Percentiles rank a stretch among this genome's conserved stretches.
phyloP scores from a whole-genome alignment of 2,329 filamentous ascomycete genomes.

The Ophiostoma sp. region DNA sequence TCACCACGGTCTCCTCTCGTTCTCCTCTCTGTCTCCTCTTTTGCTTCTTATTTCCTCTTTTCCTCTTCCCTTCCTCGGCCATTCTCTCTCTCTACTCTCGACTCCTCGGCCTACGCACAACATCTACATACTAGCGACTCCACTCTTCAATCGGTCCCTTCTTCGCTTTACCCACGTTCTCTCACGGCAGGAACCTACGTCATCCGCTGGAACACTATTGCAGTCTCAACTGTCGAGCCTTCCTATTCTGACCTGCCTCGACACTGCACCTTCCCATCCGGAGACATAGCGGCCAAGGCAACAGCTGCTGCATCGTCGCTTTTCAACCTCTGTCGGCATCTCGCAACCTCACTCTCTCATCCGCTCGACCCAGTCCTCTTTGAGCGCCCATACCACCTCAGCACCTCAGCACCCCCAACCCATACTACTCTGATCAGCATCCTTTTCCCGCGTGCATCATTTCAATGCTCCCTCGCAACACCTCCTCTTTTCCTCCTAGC shows the following conservation, averaged over 20 bases:
- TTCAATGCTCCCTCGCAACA: slow-evolving; percentile 1
- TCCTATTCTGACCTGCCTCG: neutral
- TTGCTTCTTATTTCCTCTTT: neutral
- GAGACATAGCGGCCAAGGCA: neutral
- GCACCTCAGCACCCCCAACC: neutral
- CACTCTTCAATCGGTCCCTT: neutral
- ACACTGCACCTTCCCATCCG: neutral
- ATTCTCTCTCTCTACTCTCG: neutral
- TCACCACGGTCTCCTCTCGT: neutral
- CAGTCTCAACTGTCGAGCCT: slow-evolving; percentile 8
- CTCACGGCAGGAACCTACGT: slow-evolving; percentile 14
- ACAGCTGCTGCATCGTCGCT: neutral
- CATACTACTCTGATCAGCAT: slow-evolving; percentile 3
- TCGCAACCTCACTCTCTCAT: neutral
- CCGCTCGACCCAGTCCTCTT: neutral
- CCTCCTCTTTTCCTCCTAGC: slow-evolving; percentile 6
- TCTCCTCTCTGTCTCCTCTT: neutral
- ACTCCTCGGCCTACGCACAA: neutral
- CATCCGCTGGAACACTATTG: slow-evolving; percentile 5
- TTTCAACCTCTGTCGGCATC: neutral
- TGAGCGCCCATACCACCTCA: neutral
- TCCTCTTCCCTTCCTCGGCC: neutral
- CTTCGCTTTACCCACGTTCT: neutral
- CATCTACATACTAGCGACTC: neutral
- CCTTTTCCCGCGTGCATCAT: neutral